A percentile compares a stretch with the other conserved stretches of the same genome.
Conservation (phyloP, 495 filamentous ascomycete genomes). For the Thermothielavioides terrestris region DNA sequence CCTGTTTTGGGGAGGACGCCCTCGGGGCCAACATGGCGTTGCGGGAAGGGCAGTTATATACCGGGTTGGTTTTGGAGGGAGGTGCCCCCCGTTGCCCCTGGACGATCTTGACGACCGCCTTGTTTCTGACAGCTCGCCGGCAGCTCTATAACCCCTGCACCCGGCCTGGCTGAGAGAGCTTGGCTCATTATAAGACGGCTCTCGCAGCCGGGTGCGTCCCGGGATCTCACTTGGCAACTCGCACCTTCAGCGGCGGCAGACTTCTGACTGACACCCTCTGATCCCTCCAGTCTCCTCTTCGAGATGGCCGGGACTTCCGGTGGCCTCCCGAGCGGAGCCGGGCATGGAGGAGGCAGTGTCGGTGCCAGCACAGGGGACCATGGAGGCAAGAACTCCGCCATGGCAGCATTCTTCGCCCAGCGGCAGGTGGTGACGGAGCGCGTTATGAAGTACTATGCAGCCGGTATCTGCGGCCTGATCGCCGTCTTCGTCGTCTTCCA, state of each 20-base stretch:
- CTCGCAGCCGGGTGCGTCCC: not conserved
- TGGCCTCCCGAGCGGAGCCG: constrained; percentile 2
- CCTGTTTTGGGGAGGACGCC: constrained; percentile 4
- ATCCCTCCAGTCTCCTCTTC: not conserved
- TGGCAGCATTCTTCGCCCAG: constrained; percentile 17
- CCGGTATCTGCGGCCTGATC: constrained; percentile 39
- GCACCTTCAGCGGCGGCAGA: not conserved
- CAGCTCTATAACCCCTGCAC: not conserved
- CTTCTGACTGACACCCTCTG: not conserved
- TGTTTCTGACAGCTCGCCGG: not conserved
- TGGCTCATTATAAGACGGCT: constrained; percentile 8
- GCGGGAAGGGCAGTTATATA: constrained; percentile 13
- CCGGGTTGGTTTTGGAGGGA: constrained; percentile 4
- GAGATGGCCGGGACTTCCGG: constrained; percentile 9
- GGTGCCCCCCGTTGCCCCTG: not conserved
- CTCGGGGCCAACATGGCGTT: constrained; percentile 5
- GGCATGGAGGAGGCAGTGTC: not conserved
- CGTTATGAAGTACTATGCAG: constrained; percentile 35
- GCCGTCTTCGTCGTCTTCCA: constrained; percentile 43
- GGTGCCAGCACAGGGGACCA: constrained; percentile 7
- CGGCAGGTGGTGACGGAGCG: constrained; percentile 28
- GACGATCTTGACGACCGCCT: constrained; percentile 17
- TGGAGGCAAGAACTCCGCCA: constrained; percentile 11
- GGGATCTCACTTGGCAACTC: not conserved
- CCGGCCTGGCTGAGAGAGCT: not conserved